phyloP scores from a whole-genome alignment of 768 basidiomycete genomes.

The Dacryopinax primogenitus region DNA sequence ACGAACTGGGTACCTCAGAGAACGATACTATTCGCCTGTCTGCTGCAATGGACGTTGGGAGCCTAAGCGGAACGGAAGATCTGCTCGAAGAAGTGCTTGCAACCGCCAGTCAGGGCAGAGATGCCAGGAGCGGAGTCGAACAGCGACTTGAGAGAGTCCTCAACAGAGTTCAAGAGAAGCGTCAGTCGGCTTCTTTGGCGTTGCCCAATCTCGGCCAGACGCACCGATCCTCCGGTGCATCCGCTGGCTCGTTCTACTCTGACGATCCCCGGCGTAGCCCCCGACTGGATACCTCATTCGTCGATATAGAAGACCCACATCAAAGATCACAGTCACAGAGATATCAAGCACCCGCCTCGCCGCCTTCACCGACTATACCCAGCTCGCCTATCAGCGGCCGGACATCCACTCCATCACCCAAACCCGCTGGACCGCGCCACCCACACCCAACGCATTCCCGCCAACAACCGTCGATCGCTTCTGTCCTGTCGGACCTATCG shows the following conservation, averaged over 20 bases:
- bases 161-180: conserved; percentile 1
- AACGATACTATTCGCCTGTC: conserved; percentile 2
- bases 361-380: conserved; percentile 1
- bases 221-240: not conserved
- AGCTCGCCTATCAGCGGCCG: conserved; percentile 25
- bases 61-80: not conserved
- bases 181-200: not conserved
- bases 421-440: conserved; percentile 25
- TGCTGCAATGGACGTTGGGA: not conserved
- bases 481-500: conserved; percentile 45
- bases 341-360: not conserved
- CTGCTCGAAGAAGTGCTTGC: conserved; percentile 1
- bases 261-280: not conserved
- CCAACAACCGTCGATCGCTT: conserved; percentile 54
- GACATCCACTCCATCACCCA: conserved; percentile 19
- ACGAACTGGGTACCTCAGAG: conserved; percentile 46
- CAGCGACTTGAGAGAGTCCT: not conserved
- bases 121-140: not conserved
- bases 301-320: not conserved
- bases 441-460: conserved; percentile 30
- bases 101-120: not conserved
- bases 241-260: conserved; percentile 4
- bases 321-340: not conserved
- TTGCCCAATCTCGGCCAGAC: not conserved
- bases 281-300: not conserved